These are phyloP conservation scores for Cadophora luteo-olivacea DNA, from an alignment of 2,329 filamentous ascomycete genomes.

Conservation along the genomic window DNA sequence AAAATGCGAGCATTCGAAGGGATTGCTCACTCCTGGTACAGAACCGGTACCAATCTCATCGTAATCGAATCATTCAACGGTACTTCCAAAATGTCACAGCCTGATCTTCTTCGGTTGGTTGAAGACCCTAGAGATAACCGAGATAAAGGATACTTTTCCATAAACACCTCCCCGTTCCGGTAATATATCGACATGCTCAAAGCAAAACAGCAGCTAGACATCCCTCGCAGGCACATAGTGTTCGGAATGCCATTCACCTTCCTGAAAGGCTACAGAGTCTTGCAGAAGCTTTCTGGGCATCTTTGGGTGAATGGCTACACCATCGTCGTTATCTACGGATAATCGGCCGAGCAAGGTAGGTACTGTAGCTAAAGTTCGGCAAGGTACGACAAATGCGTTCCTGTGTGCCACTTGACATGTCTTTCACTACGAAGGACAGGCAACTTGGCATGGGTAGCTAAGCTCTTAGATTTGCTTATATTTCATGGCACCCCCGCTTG, in stretches of 20 bases:
- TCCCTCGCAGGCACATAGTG: background rate
- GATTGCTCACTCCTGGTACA: background rate
- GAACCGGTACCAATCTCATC: background rate
- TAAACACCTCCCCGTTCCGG: background rate
- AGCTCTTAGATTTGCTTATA: conserved; percentile 11
- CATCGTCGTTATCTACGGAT: background rate
- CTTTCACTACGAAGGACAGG: background rate
- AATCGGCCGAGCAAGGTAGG: conserved; percentile 4
- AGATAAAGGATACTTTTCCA: background rate
- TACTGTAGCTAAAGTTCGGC: background rate
- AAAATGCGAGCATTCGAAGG: background rate
- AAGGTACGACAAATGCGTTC: conserved; percentile 11
- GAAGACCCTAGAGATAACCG: background rate
- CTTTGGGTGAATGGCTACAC: conserved; percentile 16
- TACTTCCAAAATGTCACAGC: background rate
- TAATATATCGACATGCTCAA: conserved; percentile 11
- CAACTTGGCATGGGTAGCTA: background rate
- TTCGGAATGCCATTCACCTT: background rate
- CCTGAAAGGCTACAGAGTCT: background rate
- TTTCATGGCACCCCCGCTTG: background rate
- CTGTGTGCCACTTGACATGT: conserved; percentile 8
- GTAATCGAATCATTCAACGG: background rate
- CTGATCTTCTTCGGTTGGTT: conserved; percentile 2
- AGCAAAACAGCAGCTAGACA: background rate
- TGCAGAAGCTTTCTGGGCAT: conserved; percentile 3